Evolutionary conservation across 2,329 filamentous ascomycete genomes (phyloP), one percentile per base, ranked within the genome.

Genomic region (Eutypella sp.): DNA sequence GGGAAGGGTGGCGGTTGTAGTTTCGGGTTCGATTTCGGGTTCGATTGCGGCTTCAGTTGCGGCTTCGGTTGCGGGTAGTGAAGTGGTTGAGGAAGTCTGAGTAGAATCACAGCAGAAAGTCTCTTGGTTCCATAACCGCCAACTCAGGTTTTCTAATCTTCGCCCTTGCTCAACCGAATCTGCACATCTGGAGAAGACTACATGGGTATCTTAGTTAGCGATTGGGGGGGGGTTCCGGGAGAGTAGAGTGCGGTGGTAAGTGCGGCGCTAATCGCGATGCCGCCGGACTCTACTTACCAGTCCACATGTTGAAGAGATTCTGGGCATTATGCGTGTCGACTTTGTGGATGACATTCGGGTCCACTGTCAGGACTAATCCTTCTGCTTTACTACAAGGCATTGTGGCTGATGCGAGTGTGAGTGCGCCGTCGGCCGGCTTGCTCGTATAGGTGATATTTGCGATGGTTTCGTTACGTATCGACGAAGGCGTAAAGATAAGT

Each of bases 221-320:
- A n/a, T n/a, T n/a, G n/a, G n/a, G n/a, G n/a, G n/a, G n/a, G n/a
- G n/a, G n/a, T n/a, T n/a, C n/a, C n/a, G n/a, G n/a, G n/a, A n/a
- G n/a, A n/a, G n/a, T n/a, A n/a, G n/a, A n/a, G n/a, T n/a, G n/a
- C n/a, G n/a, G n/a, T n/a, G n/a, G n/a, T n/a, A n/a, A n/a, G n/a
- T n/a, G n/a, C n/a, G n/a, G 8, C 19, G n/a, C 20, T 20, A 22
- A 15, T 24, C 11, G 23, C n/a, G 5, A 10, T 7, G 1, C 20
- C 18, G 15, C 10, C 36, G 34, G n/a, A n/a, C n/a, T 43, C 9
- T 27, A 43, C 87, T 79, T 71, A 95, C 90, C 89, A 67, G 89
- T 92, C 90, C 91, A 96, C 81, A 97, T 95, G 74, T 88, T 91
- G 71, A 93, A 95, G 42, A 97, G 81, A 64, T 91, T 95, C 70